Conservation (phyloP, 768 basidiomycete species). For the Calvatia gigantea region DNA sequence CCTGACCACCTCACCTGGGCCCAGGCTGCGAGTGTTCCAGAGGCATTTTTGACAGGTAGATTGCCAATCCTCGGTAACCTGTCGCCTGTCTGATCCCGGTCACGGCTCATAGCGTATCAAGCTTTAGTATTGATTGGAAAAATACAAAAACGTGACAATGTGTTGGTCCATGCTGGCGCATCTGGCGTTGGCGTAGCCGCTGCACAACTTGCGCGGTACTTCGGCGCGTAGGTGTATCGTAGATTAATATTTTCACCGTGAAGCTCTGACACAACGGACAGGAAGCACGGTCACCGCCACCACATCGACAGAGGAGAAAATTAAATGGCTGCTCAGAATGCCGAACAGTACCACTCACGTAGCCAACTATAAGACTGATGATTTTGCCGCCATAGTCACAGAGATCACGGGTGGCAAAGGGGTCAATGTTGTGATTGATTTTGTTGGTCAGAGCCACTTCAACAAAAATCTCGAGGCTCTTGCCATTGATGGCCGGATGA, state of each 20-base stretch:
- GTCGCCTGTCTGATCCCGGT: neutral
- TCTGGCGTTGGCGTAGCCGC: conserved; percentile 89
- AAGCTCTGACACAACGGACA: conserved; percentile 21
- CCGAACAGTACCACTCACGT: conserved; percentile 70
- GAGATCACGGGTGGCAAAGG: conserved; percentile 65
- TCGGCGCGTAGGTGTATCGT: conserved; percentile 58
- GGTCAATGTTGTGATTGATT: conserved; percentile 83
- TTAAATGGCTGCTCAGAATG: conserved; percentile 67
- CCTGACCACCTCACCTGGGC: conserved; percentile 73
- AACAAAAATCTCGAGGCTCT: conserved; percentile 66
- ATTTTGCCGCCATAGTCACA: conserved; percentile 75
- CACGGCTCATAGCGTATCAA: conserved; percentile 36
- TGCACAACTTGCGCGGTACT: conserved; percentile 77
- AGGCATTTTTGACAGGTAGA: conserved; percentile 83
- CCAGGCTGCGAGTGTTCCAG: conserved; percentile 85
- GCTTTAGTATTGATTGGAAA: conserved; percentile 61
- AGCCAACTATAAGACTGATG: conserved; percentile 81
- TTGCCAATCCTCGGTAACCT: neutral
- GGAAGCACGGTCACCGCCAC: conserved; percentile 77
- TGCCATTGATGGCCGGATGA: conserved; percentile 74
- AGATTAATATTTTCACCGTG: conserved; percentile 4
- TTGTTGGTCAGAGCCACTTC: conserved; percentile 76
- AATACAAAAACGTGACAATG: conserved; percentile 65
- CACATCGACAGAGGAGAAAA: conserved; percentile 80
- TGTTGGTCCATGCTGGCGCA: conserved; percentile 88